phyloP scores from a whole-genome alignment of 2,329 filamentous ascomycete species.

The Xylariaceae sp. region DNA sequence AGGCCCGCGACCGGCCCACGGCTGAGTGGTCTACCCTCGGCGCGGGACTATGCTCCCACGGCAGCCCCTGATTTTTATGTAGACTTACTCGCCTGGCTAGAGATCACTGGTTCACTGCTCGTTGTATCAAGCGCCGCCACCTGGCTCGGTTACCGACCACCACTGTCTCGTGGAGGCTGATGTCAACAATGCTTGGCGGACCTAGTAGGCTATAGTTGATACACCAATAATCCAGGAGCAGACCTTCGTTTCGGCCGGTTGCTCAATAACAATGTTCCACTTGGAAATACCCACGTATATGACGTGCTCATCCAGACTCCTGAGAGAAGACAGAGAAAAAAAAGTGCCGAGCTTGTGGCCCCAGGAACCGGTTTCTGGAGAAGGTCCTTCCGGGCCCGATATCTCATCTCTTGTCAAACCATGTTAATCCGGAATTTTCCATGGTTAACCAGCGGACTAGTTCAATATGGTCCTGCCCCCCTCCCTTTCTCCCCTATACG shows the following conservation, averaged over 20 bases:
- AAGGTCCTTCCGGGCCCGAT: conserved; percentile 28
- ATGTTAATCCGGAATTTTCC: conserved; percentile 21
- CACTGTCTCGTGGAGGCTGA: not conserved
- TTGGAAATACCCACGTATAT: not conserved
- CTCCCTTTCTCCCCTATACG: conserved; percentile 3
- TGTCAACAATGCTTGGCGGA: not conserved
- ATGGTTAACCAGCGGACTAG: conserved; percentile 16
- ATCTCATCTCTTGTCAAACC: conserved; percentile 7
- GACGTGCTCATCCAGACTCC: not conserved
- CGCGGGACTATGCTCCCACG: conserved; percentile 24
- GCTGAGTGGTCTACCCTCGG: conserved; percentile 23
- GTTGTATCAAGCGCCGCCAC: not conserved
- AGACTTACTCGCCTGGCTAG: not conserved
- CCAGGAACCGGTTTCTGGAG: conserved; percentile 30
- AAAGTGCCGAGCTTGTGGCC: conserved; percentile 28
- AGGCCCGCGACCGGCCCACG: conserved; percentile 23
- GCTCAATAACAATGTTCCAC: not conserved
- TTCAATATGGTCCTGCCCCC: conserved; percentile 5
- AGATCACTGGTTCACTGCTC: not conserved
- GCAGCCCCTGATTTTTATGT: conserved; percentile 9
- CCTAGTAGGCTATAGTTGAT: not conserved
- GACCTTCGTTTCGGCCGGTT: not conserved
- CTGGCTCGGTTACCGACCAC: not conserved
- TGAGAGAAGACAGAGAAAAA: not conserved
- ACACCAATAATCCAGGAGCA: not conserved